Percentiles rank a stretch among this genome's conserved stretches.
These are phyloP conservation scores for Rosa multiflora DNA, from an alignment of 306 rosid species.

Conservation along the genomic window DNA sequence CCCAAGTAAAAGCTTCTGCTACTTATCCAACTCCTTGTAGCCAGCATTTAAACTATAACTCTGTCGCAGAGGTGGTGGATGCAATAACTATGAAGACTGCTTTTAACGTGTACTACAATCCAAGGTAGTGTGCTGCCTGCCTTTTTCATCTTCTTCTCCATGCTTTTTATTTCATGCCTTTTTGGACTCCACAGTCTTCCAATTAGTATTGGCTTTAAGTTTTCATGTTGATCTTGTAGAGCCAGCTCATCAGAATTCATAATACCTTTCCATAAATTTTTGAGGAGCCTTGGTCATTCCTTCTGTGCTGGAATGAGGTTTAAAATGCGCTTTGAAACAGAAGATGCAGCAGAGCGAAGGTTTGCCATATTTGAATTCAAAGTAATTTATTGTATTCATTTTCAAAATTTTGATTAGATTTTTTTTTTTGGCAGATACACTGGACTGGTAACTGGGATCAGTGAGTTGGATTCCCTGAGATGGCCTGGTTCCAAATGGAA, in stretches of 20 bases:
- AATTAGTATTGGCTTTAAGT: not conserved
- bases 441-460: slow-evolving; percentile 69
- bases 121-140: slow-evolving; percentile 53
- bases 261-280: slow-evolving; percentile 61
- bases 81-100: slow-evolving; percentile 60
- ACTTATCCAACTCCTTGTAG: slow-evolving; percentile 43
- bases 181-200: not conserved
- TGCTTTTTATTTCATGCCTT: not conserved
- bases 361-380: slow-evolving; percentile 25
- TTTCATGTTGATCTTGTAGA: slow-evolving; percentile 39
- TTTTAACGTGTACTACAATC: slow-evolving; percentile 76
- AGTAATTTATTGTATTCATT: slow-evolving; percentile 7
- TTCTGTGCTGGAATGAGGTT: slow-evolving; percentile 89
- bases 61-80: slow-evolving; percentile 59
- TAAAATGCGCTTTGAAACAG: slow-evolving; percentile 82
- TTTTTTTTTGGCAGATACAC: slow-evolving; percentile 53
- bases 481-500: slow-evolving; percentile 97
- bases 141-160: not conserved
- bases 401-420: not conserved
- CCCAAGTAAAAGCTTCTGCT: slow-evolving; percentile 65
- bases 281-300: slow-evolving; percentile 62
- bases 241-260: slow-evolving; percentile 79
- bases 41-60: slow-evolving; percentile 53
- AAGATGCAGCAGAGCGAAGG: slow-evolving; percentile 91
- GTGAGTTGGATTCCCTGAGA: slow-evolving; percentile 73